phyloP scores from a whole-genome alignment of 1,139 yeast genomes.

The Hyphopichia burtonii region DNA sequence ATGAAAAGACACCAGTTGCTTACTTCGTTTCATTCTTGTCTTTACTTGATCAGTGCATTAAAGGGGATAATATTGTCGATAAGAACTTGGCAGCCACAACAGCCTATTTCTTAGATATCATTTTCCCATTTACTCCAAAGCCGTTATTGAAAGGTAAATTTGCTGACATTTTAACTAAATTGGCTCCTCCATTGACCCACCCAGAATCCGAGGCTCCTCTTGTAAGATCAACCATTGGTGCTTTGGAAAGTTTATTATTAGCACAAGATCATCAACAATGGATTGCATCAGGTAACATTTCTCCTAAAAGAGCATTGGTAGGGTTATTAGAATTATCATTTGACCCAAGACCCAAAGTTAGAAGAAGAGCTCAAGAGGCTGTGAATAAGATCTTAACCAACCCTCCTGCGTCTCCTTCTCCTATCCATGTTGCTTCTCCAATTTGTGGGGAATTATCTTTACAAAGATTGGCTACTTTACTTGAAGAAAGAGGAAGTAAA shows the following conservation, averaged over 20 bases:
- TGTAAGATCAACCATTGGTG: constrained; percentile 80
- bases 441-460: constrained; percentile 70
- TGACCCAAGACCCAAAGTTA: constrained; percentile 92
- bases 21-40: constrained; percentile 85
- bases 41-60: constrained; percentile 72
- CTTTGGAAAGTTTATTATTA: constrained; percentile 71
- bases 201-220: constrained; percentile 80
- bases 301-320: constrained; percentile 79
- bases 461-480: constrained; percentile 48
- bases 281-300: constrained; percentile 53
- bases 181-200: constrained; percentile 78
- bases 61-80: constrained; percentile 55
- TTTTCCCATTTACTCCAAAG: constrained; percentile 73
- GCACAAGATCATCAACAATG: constrained; percentile 84
- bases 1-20: constrained; percentile 61
- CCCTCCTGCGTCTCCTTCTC: constrained; percentile 82
- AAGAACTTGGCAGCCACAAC: constrained; percentile 67
- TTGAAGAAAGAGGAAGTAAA: constrained; percentile 29
- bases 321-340: constrained; percentile 78
- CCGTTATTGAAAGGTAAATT: constrained; percentile 70
- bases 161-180: constrained; percentile 69
- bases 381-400: constrained; percentile 56
- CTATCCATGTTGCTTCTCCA: constrained; percentile 73
- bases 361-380: constrained; percentile 94
- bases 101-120: constrained; percentile 77